phyloP scores from a whole-genome alignment of 2,329 filamentous ascomycete genomes.

The Cercospora sesami region DNA sequence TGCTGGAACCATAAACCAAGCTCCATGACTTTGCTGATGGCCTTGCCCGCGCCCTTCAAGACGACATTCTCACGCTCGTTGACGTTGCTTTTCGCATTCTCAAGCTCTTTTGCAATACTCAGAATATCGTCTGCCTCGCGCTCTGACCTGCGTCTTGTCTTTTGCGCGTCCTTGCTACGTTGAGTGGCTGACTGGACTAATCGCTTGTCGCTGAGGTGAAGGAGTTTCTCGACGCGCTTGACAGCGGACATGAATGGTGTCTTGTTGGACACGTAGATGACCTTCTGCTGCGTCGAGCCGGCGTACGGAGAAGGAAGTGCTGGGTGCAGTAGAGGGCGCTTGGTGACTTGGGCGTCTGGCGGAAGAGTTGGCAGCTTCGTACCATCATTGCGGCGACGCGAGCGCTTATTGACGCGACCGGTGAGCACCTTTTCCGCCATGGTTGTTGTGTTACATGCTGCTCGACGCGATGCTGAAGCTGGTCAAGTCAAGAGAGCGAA shows the following conservation, averaged over 20 bases:
- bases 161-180: conserved; percentile 34
- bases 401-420: conserved; percentile 8
- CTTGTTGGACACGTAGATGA: conserved; percentile 65
- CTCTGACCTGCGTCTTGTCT: conserved; percentile 20
- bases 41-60: conserved; percentile 65
- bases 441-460: background rate
- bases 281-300: conserved; percentile 51
- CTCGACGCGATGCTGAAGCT: background rate
- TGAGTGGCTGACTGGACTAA: conserved; percentile 44
- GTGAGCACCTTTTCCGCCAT: conserved; percentile 6
- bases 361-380: conserved; percentile 15
- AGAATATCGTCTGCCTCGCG: conserved; percentile 32
- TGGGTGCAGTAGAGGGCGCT: conserved; percentile 60
- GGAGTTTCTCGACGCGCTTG: conserved; percentile 63
- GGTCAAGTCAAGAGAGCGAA: background rate
- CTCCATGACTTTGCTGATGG: conserved; percentile 63
- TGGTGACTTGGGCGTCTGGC: conserved; percentile 44
- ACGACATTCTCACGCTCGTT: conserved; percentile 51
- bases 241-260: conserved; percentile 69
- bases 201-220: conserved; percentile 58
- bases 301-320: conserved; percentile 57
- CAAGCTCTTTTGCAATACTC: conserved; percentile 43
- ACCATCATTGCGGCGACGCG: background rate
- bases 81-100: conserved; percentile 34
- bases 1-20: conserved; percentile 66